Percentiles rank a stretch among this genome's conserved stretches.
These are phyloP conservation scores for Leishmania major DNA, from an alignment of 208 protist species.

Conservation along the genomic window DNA sequence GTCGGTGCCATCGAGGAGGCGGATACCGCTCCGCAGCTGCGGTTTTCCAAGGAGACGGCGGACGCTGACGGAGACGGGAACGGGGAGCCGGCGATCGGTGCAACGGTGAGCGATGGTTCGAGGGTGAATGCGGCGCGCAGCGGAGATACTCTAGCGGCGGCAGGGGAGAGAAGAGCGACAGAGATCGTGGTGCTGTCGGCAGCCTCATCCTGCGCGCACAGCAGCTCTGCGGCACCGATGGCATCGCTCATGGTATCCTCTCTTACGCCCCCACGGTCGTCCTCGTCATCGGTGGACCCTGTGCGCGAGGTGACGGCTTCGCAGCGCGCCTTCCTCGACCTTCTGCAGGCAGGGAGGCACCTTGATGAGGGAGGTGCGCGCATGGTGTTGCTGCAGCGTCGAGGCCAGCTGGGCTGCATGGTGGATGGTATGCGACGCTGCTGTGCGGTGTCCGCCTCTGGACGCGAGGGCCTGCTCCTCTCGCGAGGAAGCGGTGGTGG, in stretches of 20 bases:
- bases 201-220: not conserved
- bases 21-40: not conserved
- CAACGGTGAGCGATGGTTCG: not conserved
- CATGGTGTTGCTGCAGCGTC: slow-evolving; percentile 5
- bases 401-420: slow-evolving; percentile 3
- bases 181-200: not conserved
- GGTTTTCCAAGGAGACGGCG: not conserved
- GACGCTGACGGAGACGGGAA: not conserved
- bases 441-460: not conserved
- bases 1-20: not conserved
- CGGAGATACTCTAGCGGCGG: not conserved
- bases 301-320: slow-evolving; percentile 23
- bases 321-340: slow-evolving; percentile 25
- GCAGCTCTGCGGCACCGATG: not conserved
- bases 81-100: not conserved
- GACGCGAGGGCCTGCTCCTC: not conserved
- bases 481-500: not conserved
- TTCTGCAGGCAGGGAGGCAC: not conserved
- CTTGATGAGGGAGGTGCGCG: not conserved
- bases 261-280: not conserved
- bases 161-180: not conserved
- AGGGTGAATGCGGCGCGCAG: not conserved
- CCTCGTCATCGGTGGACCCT: slow-evolving; percentile 21
- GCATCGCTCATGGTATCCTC: not conserved
- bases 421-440: slow-evolving; percentile 5